Evolutionary conservation across 1,284 basidiomycete genomes (phyloP).

Genomic region (Ustilago sp.): DNA sequence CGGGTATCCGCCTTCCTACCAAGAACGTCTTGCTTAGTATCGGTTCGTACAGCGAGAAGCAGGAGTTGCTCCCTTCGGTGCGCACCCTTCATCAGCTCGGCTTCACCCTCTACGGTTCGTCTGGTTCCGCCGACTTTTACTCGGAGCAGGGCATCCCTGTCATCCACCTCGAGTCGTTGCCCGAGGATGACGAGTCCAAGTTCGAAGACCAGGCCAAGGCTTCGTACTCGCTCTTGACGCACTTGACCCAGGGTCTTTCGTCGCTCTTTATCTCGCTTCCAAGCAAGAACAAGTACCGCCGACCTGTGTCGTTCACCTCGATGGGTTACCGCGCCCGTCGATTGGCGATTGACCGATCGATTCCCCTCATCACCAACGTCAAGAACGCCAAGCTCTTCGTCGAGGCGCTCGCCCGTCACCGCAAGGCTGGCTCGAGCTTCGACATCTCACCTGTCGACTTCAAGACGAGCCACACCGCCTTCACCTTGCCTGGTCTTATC

Average conservation of each 20-base stretch:
- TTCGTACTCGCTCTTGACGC: slow-evolving; percentile 67
- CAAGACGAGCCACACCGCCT: slow-evolving; percentile 89
- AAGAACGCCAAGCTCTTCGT: slow-evolving; percentile 98
- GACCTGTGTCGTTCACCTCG: slow-evolving; percentile 95
- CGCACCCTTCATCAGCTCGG: slow-evolving; percentile 94
- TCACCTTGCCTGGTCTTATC: slow-evolving; percentile 91
- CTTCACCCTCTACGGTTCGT: slow-evolving; percentile 96
- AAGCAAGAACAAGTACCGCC: slow-evolving; percentile 96
- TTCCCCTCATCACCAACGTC: slow-evolving; percentile 97
- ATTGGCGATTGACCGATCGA: slow-evolving; percentile 99
- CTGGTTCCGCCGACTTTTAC: slow-evolving; percentile 81
- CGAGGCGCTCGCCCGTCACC: slow-evolving; percentile 83
- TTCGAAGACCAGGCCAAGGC: slow-evolving; percentile 64
- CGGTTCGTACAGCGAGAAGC: slow-evolving; percentile 96
- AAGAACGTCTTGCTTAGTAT: slow-evolving; percentile 95
- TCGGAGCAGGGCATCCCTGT: slow-evolving; percentile 67
- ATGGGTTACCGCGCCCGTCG: slow-evolving; percentile 96
- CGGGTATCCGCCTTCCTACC: slow-evolving; percentile 92
- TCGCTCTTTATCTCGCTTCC: slow-evolving; percentile 97
- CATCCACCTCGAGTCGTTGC: slow-evolving; percentile 68
- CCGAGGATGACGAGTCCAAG: slow-evolving; percentile 66
- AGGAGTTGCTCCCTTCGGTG: slow-evolving; percentile 95
- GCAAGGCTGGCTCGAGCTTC: slow-evolving; percentile 78
- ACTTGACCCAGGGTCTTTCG: slow-evolving; percentile 64
- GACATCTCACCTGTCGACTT: slow-evolving; percentile 91